A percentile compares a stretch with the other conserved stretches of the same genome.
Evolutionary conservation across 495 filamentous ascomycete species (phyloP).

Genomic region (Physcia stellaris): DNA sequence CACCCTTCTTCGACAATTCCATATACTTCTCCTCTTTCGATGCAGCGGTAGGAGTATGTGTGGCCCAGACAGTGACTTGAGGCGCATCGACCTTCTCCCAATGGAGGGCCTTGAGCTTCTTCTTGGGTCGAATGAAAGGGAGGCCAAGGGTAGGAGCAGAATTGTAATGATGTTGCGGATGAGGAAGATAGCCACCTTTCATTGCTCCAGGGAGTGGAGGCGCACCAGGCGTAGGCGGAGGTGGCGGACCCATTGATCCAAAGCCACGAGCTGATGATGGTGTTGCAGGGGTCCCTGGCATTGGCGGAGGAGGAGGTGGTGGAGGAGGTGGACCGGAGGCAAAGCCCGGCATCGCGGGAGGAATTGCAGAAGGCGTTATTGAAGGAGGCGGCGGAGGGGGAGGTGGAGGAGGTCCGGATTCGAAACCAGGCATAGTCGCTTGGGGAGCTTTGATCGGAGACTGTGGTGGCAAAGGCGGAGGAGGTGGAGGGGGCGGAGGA

Average conservation of each 20-base stretch:
- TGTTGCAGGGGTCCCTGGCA: slow-evolving; percentile 20
- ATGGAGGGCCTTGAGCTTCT: slow-evolving; percentile 97
- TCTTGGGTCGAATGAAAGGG: slow-evolving; percentile 80
- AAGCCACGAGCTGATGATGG: slow-evolving; percentile 8
- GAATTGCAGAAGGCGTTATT: slow-evolving; percentile 17
- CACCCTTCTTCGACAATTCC: slow-evolving; percentile 82
- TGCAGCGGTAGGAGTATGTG: slow-evolving; percentile 64
- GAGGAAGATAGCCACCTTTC: slow-evolving; percentile 34
- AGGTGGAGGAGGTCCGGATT: slow-evolving; percentile 29
- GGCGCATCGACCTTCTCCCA: slow-evolving; percentile 97
- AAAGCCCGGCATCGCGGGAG: slow-evolving; percentile 28
- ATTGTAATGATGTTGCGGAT: slow-evolving; percentile 30
- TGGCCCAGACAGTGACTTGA: slow-evolving; percentile 90
- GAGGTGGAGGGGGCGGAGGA: slow-evolving; percentile 29
- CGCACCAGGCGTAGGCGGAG: slow-evolving; percentile 43
- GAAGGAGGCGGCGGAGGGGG: slow-evolving; percentile 39
- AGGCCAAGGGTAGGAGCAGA: slow-evolving; percentile 37
- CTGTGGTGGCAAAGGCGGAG: slow-evolving; percentile 25
- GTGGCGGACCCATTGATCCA: slow-evolving; percentile 27
- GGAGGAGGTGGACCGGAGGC: slow-evolving; percentile 39
- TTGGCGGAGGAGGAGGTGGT: slow-evolving; percentile 29
- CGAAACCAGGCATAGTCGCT: slow-evolving; percentile 31
- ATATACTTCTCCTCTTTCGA: slow-evolving; percentile 89
- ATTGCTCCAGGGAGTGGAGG: slow-evolving; percentile 45
- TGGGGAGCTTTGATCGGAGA: slow-evolving; percentile 32